Percentiles rank a stretch among this genome's conserved stretches.
phyloP scores from a whole-genome alignment of 169 alveolate species.

The Eimeria sp. region DNA sequence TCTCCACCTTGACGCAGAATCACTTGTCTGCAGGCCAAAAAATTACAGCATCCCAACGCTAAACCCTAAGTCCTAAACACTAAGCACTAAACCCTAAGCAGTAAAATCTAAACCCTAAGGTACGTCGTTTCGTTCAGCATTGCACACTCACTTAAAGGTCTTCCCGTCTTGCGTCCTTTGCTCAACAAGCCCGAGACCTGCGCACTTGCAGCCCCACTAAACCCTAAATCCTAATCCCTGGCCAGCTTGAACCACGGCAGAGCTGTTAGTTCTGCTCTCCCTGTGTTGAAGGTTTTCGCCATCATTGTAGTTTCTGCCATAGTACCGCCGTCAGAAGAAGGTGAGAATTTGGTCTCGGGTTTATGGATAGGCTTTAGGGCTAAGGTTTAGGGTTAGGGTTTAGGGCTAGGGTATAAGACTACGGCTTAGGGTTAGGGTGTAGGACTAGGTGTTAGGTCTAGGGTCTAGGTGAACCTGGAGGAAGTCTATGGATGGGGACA shows the following conservation, averaged over 20 bases:
- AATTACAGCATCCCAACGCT: neutral
- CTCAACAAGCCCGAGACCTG: constrained; percentile 17
- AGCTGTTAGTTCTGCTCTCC: neutral
- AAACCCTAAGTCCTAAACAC: constrained; percentile 5
- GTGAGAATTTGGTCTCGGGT: neutral
- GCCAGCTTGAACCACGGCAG: neutral
- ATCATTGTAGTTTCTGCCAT: too few relatives aligned
- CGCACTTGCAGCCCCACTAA: constrained; percentile 14
- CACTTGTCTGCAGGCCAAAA: neutral
- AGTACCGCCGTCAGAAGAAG: too few relatives aligned
- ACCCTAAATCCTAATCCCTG: constrained; percentile 35
- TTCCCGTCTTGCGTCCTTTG: constrained; percentile 23
- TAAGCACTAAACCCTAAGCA: constrained; percentile 29
- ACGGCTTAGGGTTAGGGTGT: neutral
- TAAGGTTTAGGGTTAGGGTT: neutral
- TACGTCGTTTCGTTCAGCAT: neutral
- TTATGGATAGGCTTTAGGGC: neutral
- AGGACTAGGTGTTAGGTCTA: neutral
- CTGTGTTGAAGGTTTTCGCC: too few relatives aligned
- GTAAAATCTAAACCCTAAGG: neutral
- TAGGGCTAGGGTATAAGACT: neutral
- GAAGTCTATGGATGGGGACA: constrained; percentile 2
- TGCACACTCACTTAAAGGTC: neutral
- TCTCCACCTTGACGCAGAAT: constrained; percentile 22
- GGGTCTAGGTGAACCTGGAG: constrained; percentile 14